Percentiles rank a stretch among this genome's conserved stretches.
These are phyloP conservation scores for Tausonia pullulans DNA, from an alignment of 1,284 basidiomycete species.

Conservation along the genomic window DNA sequence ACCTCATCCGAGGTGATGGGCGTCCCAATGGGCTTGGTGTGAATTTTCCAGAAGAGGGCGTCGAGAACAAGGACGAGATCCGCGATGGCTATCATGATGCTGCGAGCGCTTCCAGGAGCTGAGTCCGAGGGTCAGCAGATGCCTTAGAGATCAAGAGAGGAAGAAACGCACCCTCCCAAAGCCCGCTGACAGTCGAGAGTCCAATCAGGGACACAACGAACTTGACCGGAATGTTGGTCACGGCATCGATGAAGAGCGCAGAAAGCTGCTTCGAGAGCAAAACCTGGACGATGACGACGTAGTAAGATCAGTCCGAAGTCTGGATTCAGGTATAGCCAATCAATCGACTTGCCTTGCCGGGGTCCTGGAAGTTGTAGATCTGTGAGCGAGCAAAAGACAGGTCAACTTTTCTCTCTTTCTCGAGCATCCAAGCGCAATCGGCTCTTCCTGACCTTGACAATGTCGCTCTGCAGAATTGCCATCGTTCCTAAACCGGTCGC, in stretches of 20 bases:
- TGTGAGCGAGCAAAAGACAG: no score
- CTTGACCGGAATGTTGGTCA: conserved; percentile 5
- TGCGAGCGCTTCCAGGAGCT: not conserved
- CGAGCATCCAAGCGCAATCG: no score
- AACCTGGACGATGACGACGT: not conserved
- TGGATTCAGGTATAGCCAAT: not conserved
- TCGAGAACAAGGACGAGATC: conserved; percentile 14
- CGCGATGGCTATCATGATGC: conserved; percentile 10
- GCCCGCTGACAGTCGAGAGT: not conserved
- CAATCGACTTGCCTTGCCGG: not conserved
- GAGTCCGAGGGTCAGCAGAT: conserved; percentile 5
- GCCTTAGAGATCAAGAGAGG: not conserved
- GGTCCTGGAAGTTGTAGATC: conserved; percentile 9
- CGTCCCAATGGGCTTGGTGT: not conserved
- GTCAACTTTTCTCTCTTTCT: no score
- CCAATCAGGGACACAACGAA: conserved; percentile 4
- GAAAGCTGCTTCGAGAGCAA: conserved; percentile 4
- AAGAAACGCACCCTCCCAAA: not conserved
- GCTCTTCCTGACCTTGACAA: not conserved
- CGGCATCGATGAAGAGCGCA: conserved; percentile 8
- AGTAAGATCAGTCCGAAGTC: not conserved
- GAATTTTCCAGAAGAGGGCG: not conserved
- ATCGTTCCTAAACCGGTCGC: conserved; percentile 6
- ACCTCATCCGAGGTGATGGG: conserved; percentile 9
- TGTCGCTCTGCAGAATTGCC: conserved; percentile 3